These are phyloP conservation scores for Fraxinus velutina DNA, from an alignment of 305 asterid genomes.

Conservation along the genomic window DNA sequence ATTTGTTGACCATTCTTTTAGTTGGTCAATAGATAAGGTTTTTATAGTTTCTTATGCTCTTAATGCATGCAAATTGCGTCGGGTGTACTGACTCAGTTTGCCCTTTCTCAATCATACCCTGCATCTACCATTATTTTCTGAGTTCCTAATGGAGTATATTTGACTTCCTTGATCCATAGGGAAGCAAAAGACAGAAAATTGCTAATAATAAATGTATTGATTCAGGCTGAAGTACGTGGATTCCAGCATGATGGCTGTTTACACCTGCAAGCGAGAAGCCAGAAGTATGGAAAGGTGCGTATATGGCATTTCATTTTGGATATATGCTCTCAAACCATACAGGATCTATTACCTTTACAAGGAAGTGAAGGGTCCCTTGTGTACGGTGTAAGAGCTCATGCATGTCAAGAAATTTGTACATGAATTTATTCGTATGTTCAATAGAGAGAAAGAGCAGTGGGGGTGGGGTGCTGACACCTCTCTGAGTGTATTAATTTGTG, in stretches of 20 bases:
- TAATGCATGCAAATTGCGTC: not conserved
- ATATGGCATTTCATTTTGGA: not conserved
- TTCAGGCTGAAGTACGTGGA: slow-evolving; percentile 93
- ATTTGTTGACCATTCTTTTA: not conserved
- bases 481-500: not conserved
- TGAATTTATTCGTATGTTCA: not conserved
- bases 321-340: not conserved
- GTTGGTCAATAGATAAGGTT: not conserved
- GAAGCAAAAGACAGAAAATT: not conserved
- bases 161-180: not conserved
- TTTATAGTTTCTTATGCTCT: not conserved
- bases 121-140: not conserved
- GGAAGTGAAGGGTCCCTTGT: not conserved
- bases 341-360: not conserved
- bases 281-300: slow-evolving; percentile 89
- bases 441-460: not conserved
- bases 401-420: not conserved
- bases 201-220: not conserved
- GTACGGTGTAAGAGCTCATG: not conserved
- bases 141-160: slow-evolving; percentile 14
- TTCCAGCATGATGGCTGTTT: slow-evolving; percentile 87
- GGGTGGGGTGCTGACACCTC: not conserved
- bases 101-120: not conserved
- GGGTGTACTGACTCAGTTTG: not conserved
- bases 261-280: slow-evolving; percentile 89